Percentiles rank a stretch among this genome's conserved stretches.
These are phyloP conservation scores for Pseudoturritis turrita DNA, from an alignment of 345 rosid genomes.

Conservation along the genomic window DNA sequence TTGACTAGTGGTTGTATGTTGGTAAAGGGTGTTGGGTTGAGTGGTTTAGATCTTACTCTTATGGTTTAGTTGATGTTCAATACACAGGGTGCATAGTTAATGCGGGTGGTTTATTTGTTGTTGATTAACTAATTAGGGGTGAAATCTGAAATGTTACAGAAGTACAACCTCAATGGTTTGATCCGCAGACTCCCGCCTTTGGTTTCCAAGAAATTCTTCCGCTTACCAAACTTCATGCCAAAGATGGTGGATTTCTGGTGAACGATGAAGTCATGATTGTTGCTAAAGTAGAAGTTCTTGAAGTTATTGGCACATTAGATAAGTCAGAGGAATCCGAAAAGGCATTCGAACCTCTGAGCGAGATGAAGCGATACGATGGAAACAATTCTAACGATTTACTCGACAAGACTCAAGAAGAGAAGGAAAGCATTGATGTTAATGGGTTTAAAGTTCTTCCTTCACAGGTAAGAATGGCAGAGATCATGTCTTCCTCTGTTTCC, in stretches of 20 bases:
- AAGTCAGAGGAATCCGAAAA: not conserved
- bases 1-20: too few relatives aligned
- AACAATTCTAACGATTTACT: too few relatives aligned
- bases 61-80: too few relatives aligned
- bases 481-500: too few relatives aligned
- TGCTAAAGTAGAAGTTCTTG: conserved; percentile 44
- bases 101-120: too few relatives aligned
- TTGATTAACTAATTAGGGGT: too few relatives aligned
- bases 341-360: too few relatives aligned
- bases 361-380: too few relatives aligned
- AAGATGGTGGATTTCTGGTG: conserved; percentile 29
- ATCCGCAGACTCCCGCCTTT: not conserved
- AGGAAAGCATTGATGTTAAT: not conserved
- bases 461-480: conserved; percentile 3
- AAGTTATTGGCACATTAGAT: not conserved
- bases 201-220: not conserved
- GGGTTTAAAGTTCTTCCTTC: not conserved
- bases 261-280: conserved; percentile 52
- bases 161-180: not conserved
- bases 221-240: not conserved
- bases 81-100: too few relatives aligned
- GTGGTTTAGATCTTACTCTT: too few relatives aligned
- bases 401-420: not conserved
- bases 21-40: too few relatives aligned
- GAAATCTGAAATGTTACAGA: too few relatives aligned